Base-by-base conservation (phyloP, 495 filamentous ascomycete species). In the Penicillium samsonianum region DNA sequence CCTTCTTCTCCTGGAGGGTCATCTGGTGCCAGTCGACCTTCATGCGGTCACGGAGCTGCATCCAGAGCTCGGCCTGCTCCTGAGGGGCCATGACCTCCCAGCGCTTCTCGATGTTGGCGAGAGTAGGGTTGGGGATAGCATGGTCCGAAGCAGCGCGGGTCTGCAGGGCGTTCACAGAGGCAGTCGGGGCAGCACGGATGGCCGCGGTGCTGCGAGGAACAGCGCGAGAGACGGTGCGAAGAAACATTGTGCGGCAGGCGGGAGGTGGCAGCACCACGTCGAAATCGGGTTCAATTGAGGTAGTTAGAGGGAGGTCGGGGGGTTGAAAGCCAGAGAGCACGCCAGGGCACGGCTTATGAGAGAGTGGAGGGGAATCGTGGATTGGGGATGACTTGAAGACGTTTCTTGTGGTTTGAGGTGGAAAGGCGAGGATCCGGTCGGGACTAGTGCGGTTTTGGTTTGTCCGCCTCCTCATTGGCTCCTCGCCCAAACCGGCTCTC, bases 41-140 rank as follows among this genome's bases (percentile, higher is more conserved):
- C 94, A 98, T 98, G 67, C 94, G 87, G 80, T 98, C 94, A 67
- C 94, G 81, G 72, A 98, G 81, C 65, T 88, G 80, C 94, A 98
- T 98, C 93, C 93, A 98, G 65, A 98, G 78, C 70, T 98, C 94
- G 58, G 95, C 94, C 85, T 98, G 94, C 84, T 98, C 94, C 81
- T 95, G 90, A 55, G 92, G 91, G 37, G 91, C 92, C 90, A 98
- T 90, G 55, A 72, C 82, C 81, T 98, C 94, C 94, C 94, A 98
- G 78, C 94, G 82, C 90, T 96, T 98, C 87, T 98, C 94, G 71
- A 98, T 97, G 78, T 95, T 88, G 74, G 91, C 90, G 60, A 98
- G 86, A 30, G 92, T 96, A 64, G 95, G 94, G 81, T 97, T 98
- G 60, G 91, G 90, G 78, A 98, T 94, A 68, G 94, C 92, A 74